Evolutionary conservation across 2,329 filamentous ascomycete species (phyloP).

Genomic region (Alternaria conjuncta): DNA sequence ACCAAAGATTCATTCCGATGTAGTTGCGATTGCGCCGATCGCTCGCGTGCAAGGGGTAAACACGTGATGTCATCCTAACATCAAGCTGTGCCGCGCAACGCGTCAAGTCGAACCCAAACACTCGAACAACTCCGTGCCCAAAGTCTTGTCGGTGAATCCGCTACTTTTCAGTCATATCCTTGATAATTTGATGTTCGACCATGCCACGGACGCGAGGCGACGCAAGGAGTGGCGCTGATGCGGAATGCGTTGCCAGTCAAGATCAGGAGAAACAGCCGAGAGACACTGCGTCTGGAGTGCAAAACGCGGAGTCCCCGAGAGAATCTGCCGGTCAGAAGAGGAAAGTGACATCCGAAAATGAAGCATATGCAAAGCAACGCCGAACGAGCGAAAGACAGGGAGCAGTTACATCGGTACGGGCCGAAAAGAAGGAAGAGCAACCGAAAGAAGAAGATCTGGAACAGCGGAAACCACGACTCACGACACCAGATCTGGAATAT

Average conservation of each 20-base stretch:
- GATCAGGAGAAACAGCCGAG: not conserved
- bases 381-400: not conserved
- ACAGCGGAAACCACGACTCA: slow-evolving; percentile 5
- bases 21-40: not conserved
- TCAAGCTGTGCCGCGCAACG: not conserved
- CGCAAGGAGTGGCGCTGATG: not conserved
- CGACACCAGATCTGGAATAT: slow-evolving; percentile 12
- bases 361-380: not conserved
- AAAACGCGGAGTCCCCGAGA: not conserved
- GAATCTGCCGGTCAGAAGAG: not conserved
- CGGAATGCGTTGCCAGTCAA: not conserved
- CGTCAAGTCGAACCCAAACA: not conserved
- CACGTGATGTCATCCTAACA: not conserved
- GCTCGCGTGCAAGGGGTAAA: not conserved
- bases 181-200: not conserved
- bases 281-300: not conserved
- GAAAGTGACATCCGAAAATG: not conserved
- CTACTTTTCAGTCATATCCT: not conserved
- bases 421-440: not conserved
- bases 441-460: not conserved
- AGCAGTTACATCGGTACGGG: not conserved
- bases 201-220: not conserved
- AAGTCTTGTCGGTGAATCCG: not conserved
- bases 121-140: not conserved
- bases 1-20: not conserved